Conservation (phyloP, 2,329 filamentous ascomycete genomes). For the Fusarium bactridioides region DNA sequence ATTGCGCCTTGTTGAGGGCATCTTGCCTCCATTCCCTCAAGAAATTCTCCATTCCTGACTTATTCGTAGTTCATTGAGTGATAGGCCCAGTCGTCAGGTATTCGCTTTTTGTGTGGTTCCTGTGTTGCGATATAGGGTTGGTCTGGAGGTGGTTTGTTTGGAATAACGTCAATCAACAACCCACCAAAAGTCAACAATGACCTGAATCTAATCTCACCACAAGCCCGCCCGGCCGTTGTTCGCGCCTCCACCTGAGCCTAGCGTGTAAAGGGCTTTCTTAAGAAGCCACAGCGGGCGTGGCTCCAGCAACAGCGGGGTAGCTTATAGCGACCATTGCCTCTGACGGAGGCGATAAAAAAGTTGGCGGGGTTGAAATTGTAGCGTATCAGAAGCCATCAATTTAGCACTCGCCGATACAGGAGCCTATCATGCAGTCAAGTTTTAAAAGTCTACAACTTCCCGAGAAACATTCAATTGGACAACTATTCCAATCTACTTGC, state of each 20-base stretch:
- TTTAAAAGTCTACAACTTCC: constrained; percentile 9
- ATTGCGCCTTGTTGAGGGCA: constrained; percentile 93
- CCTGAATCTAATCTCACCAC: constrained; percentile 10
- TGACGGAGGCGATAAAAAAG: constrained; percentile 29
- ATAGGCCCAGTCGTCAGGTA: background rate
- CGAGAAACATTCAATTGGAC: background rate
- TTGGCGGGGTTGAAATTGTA: constrained; percentile 9
- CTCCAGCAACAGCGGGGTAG: constrained; percentile 43
- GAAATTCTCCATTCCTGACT: constrained; percentile 80
- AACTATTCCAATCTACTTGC: constrained; percentile 21
- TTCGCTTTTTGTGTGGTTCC: background rate
- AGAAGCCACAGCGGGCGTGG: constrained; percentile 36
- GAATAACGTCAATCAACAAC: constrained; percentile 27
- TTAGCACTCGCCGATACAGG: constrained; percentile 44
- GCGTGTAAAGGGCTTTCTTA: constrained; percentile 32
- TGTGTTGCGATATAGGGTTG: background rate
- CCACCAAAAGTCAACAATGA: constrained; percentile 36
- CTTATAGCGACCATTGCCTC: constrained; percentile 29
- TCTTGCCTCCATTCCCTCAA: constrained; percentile 95
- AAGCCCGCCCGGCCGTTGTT: constrained; percentile 5
- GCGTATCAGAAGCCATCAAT: constrained; percentile 41
- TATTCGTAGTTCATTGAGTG: constrained; percentile 5
- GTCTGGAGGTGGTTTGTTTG: constrained; percentile 25
- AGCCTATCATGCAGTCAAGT: constrained; percentile 25
- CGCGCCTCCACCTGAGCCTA: constrained; percentile 11